Conservation (phyloP, 2,329 filamentous ascomycete species). For the Verticillium dahliae region DNA sequence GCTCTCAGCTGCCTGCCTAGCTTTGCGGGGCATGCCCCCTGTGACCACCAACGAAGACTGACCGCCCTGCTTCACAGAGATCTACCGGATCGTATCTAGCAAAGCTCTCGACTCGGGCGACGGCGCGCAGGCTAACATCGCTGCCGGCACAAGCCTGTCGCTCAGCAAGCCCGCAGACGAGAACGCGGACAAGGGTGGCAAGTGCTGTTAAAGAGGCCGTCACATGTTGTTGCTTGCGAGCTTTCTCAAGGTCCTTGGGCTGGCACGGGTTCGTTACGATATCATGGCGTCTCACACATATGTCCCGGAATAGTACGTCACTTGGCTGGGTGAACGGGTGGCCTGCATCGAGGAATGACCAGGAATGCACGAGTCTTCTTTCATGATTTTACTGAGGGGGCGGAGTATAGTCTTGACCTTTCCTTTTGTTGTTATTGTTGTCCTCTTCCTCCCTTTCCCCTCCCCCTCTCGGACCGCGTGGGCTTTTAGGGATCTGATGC, state of each 20-base stretch:
- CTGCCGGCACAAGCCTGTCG: constrained; percentile 74
- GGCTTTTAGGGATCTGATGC: constrained; percentile 10
- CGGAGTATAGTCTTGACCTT: constrained; percentile 16
- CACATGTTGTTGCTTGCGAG: constrained; percentile 10
- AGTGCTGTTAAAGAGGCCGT: constrained; percentile 61
- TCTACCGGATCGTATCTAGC: constrained; percentile 98
- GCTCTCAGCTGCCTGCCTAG: not conserved
- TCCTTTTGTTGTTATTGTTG: constrained; percentile 7
- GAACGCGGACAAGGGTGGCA: constrained; percentile 66
- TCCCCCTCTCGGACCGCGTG: constrained; percentile 7
- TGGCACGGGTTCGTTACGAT: constrained; percentile 16
- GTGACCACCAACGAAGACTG: constrained; percentile 6
- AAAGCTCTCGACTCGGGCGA: constrained; percentile 93
- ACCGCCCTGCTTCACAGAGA: constrained; percentile 54
- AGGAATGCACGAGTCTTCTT: constrained; percentile 14
- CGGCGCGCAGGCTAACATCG: constrained; percentile 70
- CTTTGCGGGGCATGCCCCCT: not conserved
- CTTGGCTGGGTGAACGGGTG: constrained; percentile 11
- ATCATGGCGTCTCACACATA: constrained; percentile 22
- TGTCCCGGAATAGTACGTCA: constrained; percentile 19
- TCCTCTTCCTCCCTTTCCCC: constrained; percentile 9
- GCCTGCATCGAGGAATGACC: constrained; percentile 12
- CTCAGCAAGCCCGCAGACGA: constrained; percentile 81
- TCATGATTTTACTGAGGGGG: constrained; percentile 17
- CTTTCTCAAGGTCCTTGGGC: constrained; percentile 8